Base-by-base conservation (phyloP, 169 alveolate genomes). In the Eimeria necatrix region DNA sequence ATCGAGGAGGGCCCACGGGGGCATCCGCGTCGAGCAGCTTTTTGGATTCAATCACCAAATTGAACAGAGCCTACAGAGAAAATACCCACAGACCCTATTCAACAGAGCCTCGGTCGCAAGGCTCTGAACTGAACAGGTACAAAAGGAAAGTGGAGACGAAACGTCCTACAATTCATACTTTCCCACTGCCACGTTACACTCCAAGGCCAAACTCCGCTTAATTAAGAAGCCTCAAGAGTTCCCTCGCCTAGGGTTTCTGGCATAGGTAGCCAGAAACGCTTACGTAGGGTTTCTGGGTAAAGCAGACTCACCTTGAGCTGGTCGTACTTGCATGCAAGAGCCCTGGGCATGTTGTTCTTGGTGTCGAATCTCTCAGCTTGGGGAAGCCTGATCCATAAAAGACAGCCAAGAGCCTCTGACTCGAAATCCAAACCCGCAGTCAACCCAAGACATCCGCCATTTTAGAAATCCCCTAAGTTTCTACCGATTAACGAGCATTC, bases 1-100 rank as follows among this genome's bases (percentile, higher is more conserved):
- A 93, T 9, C 95, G 92, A 4, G 91, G 86, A 8, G 86, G 87
- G 18, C 95, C 95, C 16, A 81, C 59, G 4, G 22, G 64, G 64
- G 32, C 20, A 14, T 93, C 93, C 0, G 68, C 22, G 61, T 53
- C 61, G 18, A 71, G 51, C 78, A 78, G 59, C 32, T 41, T 10
- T 16, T 78, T 90, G 48, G 59, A 32, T 26, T 90, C 81, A 1
- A 71, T 51, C 49, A 71, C 94, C 80, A 14, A 64, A 9, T 24
- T 14, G 14, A 32, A 90, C 32, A 74, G 32, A 4, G 48, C 26
- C 94, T 90, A 71, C 0, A 22, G 12, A 32, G 32, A 68, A 56
- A 56, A 14, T 56, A 56, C 68, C 68, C 68, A 1, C 20, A 56
- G 20, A 56, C 68, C 68, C 68, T 56, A 56, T 14, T 56, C 20